These are phyloP conservation scores for Microbotryomycetes sp. DNA, from an alignment of 1,284 basidiomycete species.

Conservation along the genomic window DNA sequence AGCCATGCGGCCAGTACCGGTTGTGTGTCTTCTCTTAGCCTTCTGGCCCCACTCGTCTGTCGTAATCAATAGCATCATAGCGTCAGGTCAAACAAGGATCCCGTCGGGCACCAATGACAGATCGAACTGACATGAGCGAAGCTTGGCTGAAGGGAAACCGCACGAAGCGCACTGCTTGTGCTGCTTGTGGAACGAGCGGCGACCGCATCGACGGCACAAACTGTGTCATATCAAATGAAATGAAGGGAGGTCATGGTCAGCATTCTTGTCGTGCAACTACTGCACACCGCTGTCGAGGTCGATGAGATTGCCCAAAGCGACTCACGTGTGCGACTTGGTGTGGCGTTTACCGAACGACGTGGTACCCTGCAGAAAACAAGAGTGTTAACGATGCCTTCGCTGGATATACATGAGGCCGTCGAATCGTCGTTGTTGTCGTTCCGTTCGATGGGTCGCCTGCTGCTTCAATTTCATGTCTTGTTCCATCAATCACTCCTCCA, in stretches of 20 bases:
- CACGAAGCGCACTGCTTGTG: slow-evolving; percentile 95
- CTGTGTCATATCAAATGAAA: too few relatives aligned
- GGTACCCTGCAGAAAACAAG: slow-evolving; percentile 23
- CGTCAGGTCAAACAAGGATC: background rate
- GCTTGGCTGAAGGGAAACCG: slow-evolving; percentile 91
- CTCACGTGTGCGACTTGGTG: slow-evolving; percentile 88
- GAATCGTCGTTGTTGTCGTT: background rate
- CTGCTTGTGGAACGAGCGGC: slow-evolving; percentile 90
- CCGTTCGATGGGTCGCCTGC: background rate
- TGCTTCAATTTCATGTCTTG: background rate
- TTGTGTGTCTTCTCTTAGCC: slow-evolving; percentile 90
- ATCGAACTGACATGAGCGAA: slow-evolving; percentile 61
- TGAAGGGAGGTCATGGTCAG: too few relatives aligned
- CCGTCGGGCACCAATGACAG: background rate
- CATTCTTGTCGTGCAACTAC: too few relatives aligned
- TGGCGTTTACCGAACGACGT: slow-evolving; percentile 73
- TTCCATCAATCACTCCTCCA: too few relatives aligned
- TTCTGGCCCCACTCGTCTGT: slow-evolving; percentile 88
- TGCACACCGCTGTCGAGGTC: too few relatives aligned
- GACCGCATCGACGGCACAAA: slow-evolving; percentile 86
- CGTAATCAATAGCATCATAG: background rate
- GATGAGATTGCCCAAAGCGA: too few relatives aligned
- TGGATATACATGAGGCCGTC: too few relatives aligned
- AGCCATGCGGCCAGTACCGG: slow-evolving; percentile 92
- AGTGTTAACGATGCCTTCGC: background rate